A percentile compares a stretch with the other conserved stretches of the same genome.
phyloP scores from a whole-genome alignment of 2,329 filamentous ascomycete species.

The Penicillium sp. region DNA sequence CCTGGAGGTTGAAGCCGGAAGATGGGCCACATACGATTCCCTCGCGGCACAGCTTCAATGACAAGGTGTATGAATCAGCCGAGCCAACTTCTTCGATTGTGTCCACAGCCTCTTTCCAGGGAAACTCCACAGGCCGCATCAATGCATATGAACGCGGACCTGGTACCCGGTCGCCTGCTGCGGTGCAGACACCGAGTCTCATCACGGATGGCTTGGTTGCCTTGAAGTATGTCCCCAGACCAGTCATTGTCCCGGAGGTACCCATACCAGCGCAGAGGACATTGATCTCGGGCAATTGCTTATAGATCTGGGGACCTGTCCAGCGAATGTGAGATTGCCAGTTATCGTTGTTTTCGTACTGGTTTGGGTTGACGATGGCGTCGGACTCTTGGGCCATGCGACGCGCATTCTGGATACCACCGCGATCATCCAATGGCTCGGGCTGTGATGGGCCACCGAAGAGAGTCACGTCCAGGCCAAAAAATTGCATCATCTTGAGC shows the following conservation, averaged over 20 bases:
- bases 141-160: constrained; percentile 52
- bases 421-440: constrained; percentile 50
- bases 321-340: constrained; percentile 49
- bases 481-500: constrained; percentile 54
- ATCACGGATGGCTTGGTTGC: constrained; percentile 39
- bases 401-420: constrained; percentile 49
- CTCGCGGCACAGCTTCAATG: constrained; percentile 51
- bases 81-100: constrained; percentile 53
- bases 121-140: constrained; percentile 50
- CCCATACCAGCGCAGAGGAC: constrained; percentile 55
- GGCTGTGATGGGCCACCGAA: constrained; percentile 57
- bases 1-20: constrained; percentile 54
- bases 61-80: constrained; percentile 49
- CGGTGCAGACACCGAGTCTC: constrained; percentile 49
- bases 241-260: constrained; percentile 50
- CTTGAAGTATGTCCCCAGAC: constrained; percentile 49
- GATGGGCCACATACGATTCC: constrained; percentile 57
- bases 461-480: constrained; percentile 53
- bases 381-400: constrained; percentile 41
- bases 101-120: constrained; percentile 54
- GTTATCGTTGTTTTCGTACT: constrained; percentile 50
- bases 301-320: constrained; percentile 55
- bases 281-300: constrained; percentile 53
- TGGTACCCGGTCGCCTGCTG: constrained; percentile 52
- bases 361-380: constrained; percentile 49